Evolutionary conservation across 768 basidiomycete genomes (phyloP), one percentile per base, ranked within the genome.

Genomic region (Megacollybia marginata): DNA sequence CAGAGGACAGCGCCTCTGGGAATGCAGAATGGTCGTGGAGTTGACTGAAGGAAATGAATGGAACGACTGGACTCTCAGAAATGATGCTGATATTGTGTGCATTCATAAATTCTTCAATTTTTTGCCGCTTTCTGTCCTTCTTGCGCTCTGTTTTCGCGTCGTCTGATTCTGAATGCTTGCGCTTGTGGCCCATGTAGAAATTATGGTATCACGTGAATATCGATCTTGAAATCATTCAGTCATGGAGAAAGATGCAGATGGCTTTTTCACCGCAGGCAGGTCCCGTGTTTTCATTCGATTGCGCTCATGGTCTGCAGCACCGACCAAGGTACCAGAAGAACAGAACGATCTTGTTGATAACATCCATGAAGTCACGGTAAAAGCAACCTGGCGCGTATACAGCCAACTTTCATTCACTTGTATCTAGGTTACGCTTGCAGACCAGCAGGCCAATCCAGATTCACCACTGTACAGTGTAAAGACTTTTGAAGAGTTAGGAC

Each of bases 381-480:
- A n/a, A 40, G 38, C 18, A 8, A 13, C 2, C 18, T 18, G 8
- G 38, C 18, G 38, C 23, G 23, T 28, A 28, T 3, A 2, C 23
- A 28, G 23, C 23, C 6, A 28, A 28, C 23, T 28, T 28, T 28
- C 23, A 40, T 18, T 40, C 13, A 40, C 8, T 16, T 44, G 5
- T 44, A 13, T 52, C 31, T 58, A 92, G 92, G 93, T 99, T 54
- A 98, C 93, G 16, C 78, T 98, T 51, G 93, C 93, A 46, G 94
- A 98, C 69, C 91, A 95, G 63, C 96, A 98, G 69, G 82, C 78
- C 28, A 91, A 99, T 62, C 89, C 92, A 36, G 85, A 95, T 62
- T 98, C 95, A n/a, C 96, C 95, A 3, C 69, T 99, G 13, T 95
- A 78, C 67, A 95, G 92, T 49, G 88, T 80, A 28, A 95, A 97